Conservation (phyloP, 164 flowering plant genomes). For the Santalum album region DNA sequence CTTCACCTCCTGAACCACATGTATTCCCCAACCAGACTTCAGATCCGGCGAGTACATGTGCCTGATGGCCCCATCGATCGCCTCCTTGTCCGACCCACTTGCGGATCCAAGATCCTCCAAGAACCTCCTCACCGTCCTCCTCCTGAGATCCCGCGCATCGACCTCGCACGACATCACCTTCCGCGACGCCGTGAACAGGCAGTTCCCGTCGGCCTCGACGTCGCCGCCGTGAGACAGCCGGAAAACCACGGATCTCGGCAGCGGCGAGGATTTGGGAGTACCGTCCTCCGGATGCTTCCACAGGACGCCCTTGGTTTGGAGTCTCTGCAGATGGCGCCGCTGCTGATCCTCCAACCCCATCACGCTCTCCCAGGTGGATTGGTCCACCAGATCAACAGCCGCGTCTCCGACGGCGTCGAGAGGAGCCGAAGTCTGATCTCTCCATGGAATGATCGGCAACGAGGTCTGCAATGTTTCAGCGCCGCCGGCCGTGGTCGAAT, state of each 20-base stretch:
- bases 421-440: no score
- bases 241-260: constrained; percentile 49
- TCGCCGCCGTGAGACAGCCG: constrained; percentile 81
- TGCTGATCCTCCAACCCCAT: constrained; percentile 80
- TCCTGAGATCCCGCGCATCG: constrained; percentile 62
- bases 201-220: constrained; percentile 89
- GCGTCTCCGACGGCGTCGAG: no score
- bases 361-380: constrained; percentile 51
- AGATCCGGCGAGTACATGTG: constrained; percentile 86
- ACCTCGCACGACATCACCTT: constrained; percentile 39
- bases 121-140: constrained; percentile 71
- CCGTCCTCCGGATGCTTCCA: constrained; percentile 57
- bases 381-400: constrained; percentile 9
- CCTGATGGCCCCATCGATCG: constrained; percentile 39
- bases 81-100: constrained; percentile 23
- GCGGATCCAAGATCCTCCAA: constrained; percentile 54
- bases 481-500: constrained; percentile 36
- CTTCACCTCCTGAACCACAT: constrained; percentile 87
- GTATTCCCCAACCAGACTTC: constrained; percentile 86
- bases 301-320: constrained; percentile 57
- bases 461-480: constrained; percentile 28
- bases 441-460: constrained; percentile 21
- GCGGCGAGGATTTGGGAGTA: neutral
- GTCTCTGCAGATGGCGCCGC: constrained; percentile 34
- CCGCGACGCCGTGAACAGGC: constrained; percentile 75